These are phyloP conservation scores for Leavenworthia alabamica DNA, from an alignment of 345 rosid species.

Conservation along the genomic window DNA sequence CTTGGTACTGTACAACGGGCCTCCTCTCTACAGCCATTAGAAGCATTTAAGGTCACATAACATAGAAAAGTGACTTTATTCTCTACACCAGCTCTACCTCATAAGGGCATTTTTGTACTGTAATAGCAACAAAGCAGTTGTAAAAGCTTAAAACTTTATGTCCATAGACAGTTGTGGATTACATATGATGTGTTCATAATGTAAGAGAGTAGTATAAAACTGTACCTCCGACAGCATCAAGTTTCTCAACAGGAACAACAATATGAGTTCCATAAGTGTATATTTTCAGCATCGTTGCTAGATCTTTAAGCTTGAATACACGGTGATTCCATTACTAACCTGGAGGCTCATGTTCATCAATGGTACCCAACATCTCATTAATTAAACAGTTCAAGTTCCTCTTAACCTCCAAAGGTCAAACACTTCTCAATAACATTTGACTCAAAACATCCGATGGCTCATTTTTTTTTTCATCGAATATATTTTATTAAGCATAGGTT, in stretches of 20 bases:
- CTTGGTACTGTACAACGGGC: constrained; percentile 12
- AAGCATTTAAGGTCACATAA: not conserved
- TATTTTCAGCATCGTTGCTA: constrained; percentile 53
- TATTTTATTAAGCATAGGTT: too few species aligned
- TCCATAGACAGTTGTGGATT: not conserved
- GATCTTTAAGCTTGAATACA: too few species aligned
- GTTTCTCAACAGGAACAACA: constrained; percentile 91
- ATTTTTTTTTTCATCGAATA: too few species aligned
- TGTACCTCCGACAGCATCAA: constrained; percentile 88
- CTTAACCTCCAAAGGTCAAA: too few species aligned
- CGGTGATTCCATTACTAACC: too few species aligned
- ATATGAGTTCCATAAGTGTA: constrained; percentile 95
- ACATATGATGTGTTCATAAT: not conserved
- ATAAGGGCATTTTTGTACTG: not conserved
- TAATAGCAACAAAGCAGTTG: not conserved
- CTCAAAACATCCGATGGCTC: too few species aligned
- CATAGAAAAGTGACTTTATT: not conserved
- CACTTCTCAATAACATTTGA: too few species aligned
- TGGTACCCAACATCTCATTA: too few species aligned
- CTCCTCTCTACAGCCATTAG: constrained; percentile 19
- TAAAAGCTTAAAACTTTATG: not conserved
- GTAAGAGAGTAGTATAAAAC: not conserved
- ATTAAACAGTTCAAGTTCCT: too few species aligned
- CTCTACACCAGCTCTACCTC: not conserved
- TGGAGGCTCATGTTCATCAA: too few species aligned